Conservation (phyloP, 1,139 yeast genomes). For the Sugiyamaella pinicola region DNA sequence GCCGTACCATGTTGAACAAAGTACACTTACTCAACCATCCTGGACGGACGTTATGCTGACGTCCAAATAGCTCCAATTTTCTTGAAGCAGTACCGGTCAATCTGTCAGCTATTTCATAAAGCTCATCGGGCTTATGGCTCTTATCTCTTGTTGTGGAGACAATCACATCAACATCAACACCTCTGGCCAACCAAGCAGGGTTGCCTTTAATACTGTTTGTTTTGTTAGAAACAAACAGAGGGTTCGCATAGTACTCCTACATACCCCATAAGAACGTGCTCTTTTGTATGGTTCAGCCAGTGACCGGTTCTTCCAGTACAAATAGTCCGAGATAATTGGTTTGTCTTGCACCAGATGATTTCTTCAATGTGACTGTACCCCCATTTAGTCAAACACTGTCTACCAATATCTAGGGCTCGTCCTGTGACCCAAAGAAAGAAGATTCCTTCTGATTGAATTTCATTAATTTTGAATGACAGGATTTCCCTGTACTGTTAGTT, state of each 20-base stretch:
- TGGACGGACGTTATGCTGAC: constrained; percentile 79
- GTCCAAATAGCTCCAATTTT: constrained; percentile 85
- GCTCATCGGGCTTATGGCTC: constrained; percentile 87
- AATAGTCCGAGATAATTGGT: constrained; percentile 82
- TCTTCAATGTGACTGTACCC: constrained; percentile 80
- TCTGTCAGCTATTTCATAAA: constrained; percentile 81
- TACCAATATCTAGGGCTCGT: constrained; percentile 83
- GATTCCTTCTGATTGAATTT: constrained; percentile 80
- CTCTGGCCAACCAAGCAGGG: constrained; percentile 69
- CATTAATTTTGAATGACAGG: constrained; percentile 61
- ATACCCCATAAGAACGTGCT: constrained; percentile 78
- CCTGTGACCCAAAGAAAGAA: constrained; percentile 93
- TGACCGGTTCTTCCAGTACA: constrained; percentile 97
- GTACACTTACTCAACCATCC: constrained; percentile 75
- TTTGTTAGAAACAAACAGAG: constrained; percentile 11
- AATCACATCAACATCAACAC: constrained; percentile 71
- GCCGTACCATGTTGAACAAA: neutral
- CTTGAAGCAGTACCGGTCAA: constrained; percentile 74
- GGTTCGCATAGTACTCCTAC: constrained; percentile 18
- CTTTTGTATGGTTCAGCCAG: constrained; percentile 95
- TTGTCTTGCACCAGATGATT: constrained; percentile 86
- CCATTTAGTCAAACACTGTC: constrained; percentile 75
- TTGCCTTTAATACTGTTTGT: constrained; percentile 59
- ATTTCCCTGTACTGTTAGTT: constrained; percentile 49
- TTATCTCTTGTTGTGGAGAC: constrained; percentile 87